These are phyloP conservation scores for Draba incana DNA, from an alignment of 345 rosid species.

Conservation along the genomic window DNA sequence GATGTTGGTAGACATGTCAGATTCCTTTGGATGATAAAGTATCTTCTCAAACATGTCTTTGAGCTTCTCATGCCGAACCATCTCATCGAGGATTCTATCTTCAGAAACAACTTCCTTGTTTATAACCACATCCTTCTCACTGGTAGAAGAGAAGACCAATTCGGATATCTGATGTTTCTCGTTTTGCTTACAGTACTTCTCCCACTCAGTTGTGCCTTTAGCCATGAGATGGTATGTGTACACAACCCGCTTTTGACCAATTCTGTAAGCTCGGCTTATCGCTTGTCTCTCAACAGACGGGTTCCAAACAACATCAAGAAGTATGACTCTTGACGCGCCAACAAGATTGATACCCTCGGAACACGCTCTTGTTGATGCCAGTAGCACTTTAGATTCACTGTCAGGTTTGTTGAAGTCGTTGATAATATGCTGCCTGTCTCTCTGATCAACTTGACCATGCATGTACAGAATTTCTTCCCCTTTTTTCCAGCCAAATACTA, in stretches of 20 bases:
- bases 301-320: conserved; percentile 86
- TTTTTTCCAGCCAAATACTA: conserved; percentile 50
- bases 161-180: conserved; percentile 58
- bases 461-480: conserved; percentile 54
- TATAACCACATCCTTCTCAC: conserved; percentile 30
- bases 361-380: conserved; percentile 78
- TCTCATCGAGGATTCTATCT: conserved; percentile 48
- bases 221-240: conserved; percentile 66
- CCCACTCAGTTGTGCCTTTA: conserved; percentile 55
- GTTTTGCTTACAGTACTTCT: conserved; percentile 55
- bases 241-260: conserved; percentile 71
- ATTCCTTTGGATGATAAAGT: conserved; percentile 34
- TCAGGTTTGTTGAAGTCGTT: conserved; percentile 56
- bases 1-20: conserved; percentile 29
- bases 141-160: conserved; percentile 55
- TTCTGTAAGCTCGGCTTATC: conserved; percentile 73
- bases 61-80: conserved; percentile 40
- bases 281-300: conserved; percentile 88
- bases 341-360: conserved; percentile 76
- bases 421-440: conserved; percentile 54
- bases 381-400: conserved; percentile 62
- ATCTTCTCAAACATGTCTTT: conserved; percentile 46
- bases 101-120: conserved; percentile 28
- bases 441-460: conserved; percentile 48
- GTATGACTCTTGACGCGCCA: conserved; percentile 84